A percentile compares a stretch with the other conserved stretches of the same genome.
Conservation (phyloP, 192 early-diverging fungal species). For the Dimargaris cristalligena region DNA sequence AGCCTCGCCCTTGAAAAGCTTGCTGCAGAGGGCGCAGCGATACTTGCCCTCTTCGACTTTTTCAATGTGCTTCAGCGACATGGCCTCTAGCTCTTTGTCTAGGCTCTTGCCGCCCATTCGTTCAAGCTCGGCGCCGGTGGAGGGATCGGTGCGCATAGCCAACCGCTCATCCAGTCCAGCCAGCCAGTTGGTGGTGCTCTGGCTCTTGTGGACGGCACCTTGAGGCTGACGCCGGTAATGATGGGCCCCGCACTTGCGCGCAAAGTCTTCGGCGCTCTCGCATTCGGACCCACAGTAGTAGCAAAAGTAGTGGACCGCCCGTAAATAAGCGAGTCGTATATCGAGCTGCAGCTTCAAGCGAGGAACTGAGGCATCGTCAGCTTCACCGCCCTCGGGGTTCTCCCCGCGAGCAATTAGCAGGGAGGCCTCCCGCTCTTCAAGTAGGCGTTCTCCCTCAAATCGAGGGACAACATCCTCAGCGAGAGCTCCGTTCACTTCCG, state of each 20-base stretch:
- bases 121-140: slow-evolving; percentile 25
- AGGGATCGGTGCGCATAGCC: slow-evolving; percentile 32
- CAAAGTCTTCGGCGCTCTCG: slow-evolving; percentile 69
- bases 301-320: slow-evolving; percentile 83
- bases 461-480: slow-evolving; percentile 12
- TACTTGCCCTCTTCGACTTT: slow-evolving; percentile 58
- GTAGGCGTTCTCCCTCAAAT: slow-evolving; percentile 14
- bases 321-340: slow-evolving; percentile 67
- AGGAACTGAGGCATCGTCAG: slow-evolving; percentile 14
- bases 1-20: slow-evolving; percentile 85
- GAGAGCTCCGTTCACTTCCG: slow-evolving; percentile 11
- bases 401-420: slow-evolving; percentile 9
- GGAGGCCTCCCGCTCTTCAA: slow-evolving; percentile 7
- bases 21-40: slow-evolving; percentile 76
- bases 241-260: slow-evolving; percentile 48
- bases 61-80: slow-evolving; percentile 24
- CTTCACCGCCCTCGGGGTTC: slow-evolving; percentile 11
- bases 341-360: slow-evolving; percentile 38
- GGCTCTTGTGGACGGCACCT: not conserved
- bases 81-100: slow-evolving; percentile 26
- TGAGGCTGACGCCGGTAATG: slow-evolving; percentile 29
- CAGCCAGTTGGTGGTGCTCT: slow-evolving; percentile 22
- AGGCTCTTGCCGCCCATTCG: slow-evolving; percentile 31
- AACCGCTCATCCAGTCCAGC: slow-evolving; percentile 29
- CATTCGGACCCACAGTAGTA: slow-evolving; percentile 85